phyloP scores from a whole-genome alignment of 164 flowering plant genomes.

The Buxus sempervirens region DNA sequence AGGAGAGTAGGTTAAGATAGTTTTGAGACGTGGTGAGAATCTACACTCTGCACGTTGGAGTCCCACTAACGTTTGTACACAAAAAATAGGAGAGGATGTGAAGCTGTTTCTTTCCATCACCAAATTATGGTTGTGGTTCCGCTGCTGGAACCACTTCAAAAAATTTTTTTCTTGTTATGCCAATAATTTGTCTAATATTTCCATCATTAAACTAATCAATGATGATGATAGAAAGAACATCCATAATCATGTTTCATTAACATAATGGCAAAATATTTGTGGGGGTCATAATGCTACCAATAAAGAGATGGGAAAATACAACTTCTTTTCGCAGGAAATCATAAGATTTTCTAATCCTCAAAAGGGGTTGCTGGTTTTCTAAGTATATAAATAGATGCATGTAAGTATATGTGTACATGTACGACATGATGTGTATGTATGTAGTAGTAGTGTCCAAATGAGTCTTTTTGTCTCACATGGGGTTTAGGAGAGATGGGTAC shows the following conservation, averaged over 20 bases:
- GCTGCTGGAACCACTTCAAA: background rate
- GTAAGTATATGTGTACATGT: background rate
- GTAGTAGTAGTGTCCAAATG: no score
- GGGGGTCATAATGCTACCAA: background rate
- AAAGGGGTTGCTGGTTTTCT: background rate
- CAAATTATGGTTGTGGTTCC: background rate
- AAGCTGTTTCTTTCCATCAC: background rate
- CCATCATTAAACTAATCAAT: background rate
- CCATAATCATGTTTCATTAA: background rate
- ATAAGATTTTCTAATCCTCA: slow-evolving; percentile 7
- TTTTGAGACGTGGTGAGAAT: no score
- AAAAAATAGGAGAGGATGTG: no score
- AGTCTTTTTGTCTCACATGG: no score
- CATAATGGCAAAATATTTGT: background rate
- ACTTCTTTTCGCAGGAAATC: slow-evolving; percentile 5
- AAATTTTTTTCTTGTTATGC: background rate
- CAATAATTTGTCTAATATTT: background rate
- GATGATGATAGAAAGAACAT: background rate
- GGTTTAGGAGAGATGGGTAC: no score
- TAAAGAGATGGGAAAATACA: background rate
- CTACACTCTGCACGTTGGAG: no score
- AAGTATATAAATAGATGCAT: background rate
- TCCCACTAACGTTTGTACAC: no score
- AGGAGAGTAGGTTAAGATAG: no score
- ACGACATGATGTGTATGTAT: no score